phyloP scores from a whole-genome alignment of 345 rosid species.

The Pistacia atlantica region DNA sequence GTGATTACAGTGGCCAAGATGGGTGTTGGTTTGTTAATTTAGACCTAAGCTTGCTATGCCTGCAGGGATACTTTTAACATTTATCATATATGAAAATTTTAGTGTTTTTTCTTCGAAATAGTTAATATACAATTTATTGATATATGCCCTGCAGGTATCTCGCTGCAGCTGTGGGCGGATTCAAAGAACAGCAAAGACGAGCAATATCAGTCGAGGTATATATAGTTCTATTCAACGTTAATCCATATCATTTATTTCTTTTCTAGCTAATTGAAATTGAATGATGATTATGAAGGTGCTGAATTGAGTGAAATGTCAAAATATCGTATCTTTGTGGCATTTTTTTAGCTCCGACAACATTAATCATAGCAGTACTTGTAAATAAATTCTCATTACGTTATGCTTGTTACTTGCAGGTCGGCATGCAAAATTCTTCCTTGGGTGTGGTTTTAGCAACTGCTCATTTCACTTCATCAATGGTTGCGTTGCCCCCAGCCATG shows the following conservation, averaged over 20 bases:
- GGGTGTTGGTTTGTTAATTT: too few relatives aligned
- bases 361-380: conserved; percentile 22
- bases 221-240: conserved; percentile 13
- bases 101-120: too few relatives aligned
- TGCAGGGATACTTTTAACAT: too few relatives aligned
- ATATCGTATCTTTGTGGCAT: not conserved
- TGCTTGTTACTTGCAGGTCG: conserved; percentile 41
- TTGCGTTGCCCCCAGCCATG: conserved; percentile 58
- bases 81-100: too few relatives aligned
- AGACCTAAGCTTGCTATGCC: too few relatives aligned
- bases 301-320: not conserved
- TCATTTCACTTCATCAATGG: conserved; percentile 64
- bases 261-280: too few relatives aligned
- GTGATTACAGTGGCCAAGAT: too few relatives aligned
- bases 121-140: not conserved
- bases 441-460: conserved; percentile 68
- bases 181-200: conserved; percentile 56
- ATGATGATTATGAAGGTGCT: too few relatives aligned
- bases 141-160: conserved; percentile 43
- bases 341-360: not conserved
- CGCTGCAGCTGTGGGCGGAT: conserved; percentile 48
- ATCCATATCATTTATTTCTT: too few relatives aligned
- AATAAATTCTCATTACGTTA: not conserved
- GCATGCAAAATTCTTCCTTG: conserved; percentile 76
- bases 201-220: conserved; percentile 62